phyloP scores from a whole-genome alignment of 2,329 filamentous ascomycete genomes.

The Nigrospora oryzae region DNA sequence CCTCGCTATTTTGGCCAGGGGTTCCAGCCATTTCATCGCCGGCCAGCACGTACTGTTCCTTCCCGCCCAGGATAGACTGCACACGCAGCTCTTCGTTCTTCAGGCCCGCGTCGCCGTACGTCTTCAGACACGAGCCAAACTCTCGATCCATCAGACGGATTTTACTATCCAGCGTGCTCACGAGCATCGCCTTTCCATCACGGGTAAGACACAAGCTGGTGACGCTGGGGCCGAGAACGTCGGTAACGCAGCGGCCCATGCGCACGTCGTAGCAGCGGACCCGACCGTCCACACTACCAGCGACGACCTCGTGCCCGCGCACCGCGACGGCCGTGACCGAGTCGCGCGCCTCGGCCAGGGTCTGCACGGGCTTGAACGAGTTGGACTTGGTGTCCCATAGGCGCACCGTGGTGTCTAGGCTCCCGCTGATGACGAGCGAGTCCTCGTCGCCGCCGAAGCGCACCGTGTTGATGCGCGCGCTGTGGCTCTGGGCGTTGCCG shows the following conservation, averaged over 20 bases:
- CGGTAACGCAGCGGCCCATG: slow-evolving; percentile 60
- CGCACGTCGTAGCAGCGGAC: slow-evolving; percentile 77
- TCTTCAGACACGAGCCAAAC: slow-evolving; percentile 64
- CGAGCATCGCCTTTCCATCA: slow-evolving; percentile 67
- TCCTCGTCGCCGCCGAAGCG: slow-evolving; percentile 71
- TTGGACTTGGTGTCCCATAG: slow-evolving; percentile 62
- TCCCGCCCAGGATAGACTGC: slow-evolving; percentile 64
- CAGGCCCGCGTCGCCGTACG: slow-evolving; percentile 51
- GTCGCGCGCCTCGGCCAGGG: slow-evolving; percentile 65
- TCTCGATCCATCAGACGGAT: slow-evolving; percentile 74
- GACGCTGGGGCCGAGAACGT: slow-evolving; percentile 63
- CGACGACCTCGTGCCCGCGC: slow-evolving; percentile 50
- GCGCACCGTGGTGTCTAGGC: slow-evolving; percentile 67
- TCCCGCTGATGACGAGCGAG: slow-evolving; percentile 61
- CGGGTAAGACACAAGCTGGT: slow-evolving; percentile 65
- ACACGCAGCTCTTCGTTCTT: slow-evolving; percentile 66
- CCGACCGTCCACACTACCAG: slow-evolving; percentile 77
- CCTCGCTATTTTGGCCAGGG: slow-evolving; percentile 34
- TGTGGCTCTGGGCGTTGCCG: slow-evolving; percentile 5
- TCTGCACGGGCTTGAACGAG: slow-evolving; percentile 58
- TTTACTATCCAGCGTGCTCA: slow-evolving; percentile 67
- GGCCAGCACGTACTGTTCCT: slow-evolving; percentile 69
- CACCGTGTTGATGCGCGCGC: slow-evolving; percentile 30
- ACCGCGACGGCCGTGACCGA: slow-evolving; percentile 46
- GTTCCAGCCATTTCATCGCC: slow-evolving; percentile 60